Evolutionary conservation across 1,139 yeast genomes (phyloP), one percentile per base, ranked within the genome.

Genomic region (Nadsonia starkeyi-henricii): DNA sequence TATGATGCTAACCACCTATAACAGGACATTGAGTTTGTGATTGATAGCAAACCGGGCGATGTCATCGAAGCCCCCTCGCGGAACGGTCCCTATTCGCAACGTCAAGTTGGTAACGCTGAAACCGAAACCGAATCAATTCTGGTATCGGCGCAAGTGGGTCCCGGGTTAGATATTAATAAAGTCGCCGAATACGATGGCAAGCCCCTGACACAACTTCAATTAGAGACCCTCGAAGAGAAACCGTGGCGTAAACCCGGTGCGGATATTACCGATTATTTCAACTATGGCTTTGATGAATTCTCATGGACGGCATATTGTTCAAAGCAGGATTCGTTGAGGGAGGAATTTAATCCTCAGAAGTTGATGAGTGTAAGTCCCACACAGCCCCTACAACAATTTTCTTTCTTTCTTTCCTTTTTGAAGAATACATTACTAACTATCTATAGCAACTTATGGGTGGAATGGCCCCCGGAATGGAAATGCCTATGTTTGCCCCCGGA

Each of bases 161-260:
- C 72, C 73, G 55, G 70, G 70, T 71, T 91, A 20, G 95, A 89
- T 58, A 72, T 91, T 13, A 79, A 86, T 57, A 78, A 79, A 20
- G 83, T 85, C 18, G 96, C 93, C 0, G 79, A 78, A 52, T 77
- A 74, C 55, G 84, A 89, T 50, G 97, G 95, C 3, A 75, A 78
- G 56, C 95, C 95, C 2, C 70, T 93, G 47, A 85, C 95, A 0
- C 81, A 83, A 56, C 72, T 89, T n/a, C 83, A 85, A 55, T 72
- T 89, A 19, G 94, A 85, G 54, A 82, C 80, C 47, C 69, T 89
- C 45, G 88, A 85, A 55, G 94, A 86, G 54, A 93, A 93, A 67
- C 98, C 98, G 2, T 91, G 99, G 99, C 75, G 98, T 60, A 81
- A 85, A 55, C 97, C 97, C 0, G 96, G 96, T 47, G 95, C 96